Evolutionary conservation across 768 basidiomycete species (phyloP), one percentile per base, ranked within the genome.

Genomic region (Suillus spraguei): DNA sequence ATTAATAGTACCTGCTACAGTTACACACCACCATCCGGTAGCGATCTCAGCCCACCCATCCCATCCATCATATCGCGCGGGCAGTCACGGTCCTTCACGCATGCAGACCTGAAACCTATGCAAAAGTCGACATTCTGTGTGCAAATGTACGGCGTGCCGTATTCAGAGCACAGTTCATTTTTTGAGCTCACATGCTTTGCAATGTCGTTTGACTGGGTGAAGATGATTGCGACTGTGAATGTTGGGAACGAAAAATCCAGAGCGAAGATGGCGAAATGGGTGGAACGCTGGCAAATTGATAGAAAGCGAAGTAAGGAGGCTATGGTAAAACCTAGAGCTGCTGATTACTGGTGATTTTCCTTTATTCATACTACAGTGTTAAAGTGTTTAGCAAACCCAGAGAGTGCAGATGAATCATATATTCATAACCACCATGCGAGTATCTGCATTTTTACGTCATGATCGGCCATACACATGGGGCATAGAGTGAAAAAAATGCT

Each of bases 81-180:
- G 52, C 88, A 91, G 66, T 80, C 84, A 61, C 82, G 83, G 64
- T 79, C 82, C 20, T 99, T 93, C 78, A 88, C 88, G 4, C 82
- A 86, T 60, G 77, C 86, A 24, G 83, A 91, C 72, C 81, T 97
- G 17, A 85, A 82, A 49, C 84, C 87, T 24, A 85, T 83, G 69
- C 84, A 86, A 50, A 92, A 91, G 64, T 92, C 94, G 13, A 90
- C 89, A 17, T 67, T 85, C 17, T 76, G 79, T 38, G 74, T 91
- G 52, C 89, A 90, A 77, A 79, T 97, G 49, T 94, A 89, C 70
- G 91, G 92, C 60, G 88, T 93, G 61, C 91, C 89, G 11, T 99
- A 99, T 72, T 98, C 95, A 6, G 97, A 99, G 72, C 97, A 99
- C 74, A 94, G 92, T 38, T 95, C 92, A 39, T 98, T 98, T 76